Base-by-base conservation (phyloP, 2,329 filamentous ascomycete species). In the Didymella arachidicola region DNA sequence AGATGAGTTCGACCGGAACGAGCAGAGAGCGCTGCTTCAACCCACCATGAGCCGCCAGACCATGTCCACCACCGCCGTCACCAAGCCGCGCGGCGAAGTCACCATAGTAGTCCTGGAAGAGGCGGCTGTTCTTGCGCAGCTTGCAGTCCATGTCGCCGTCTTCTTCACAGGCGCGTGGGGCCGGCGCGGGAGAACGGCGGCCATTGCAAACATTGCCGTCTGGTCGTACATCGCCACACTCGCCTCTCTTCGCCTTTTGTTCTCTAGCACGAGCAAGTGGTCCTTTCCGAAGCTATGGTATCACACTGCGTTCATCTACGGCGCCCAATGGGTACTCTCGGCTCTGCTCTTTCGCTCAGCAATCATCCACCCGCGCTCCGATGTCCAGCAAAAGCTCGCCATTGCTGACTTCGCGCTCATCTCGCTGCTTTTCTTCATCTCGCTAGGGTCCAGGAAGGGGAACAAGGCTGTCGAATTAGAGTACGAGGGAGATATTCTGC, bases 391-490 rank as follows among this genome's bases (percentile, higher is more conserved):
- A 72, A 82, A 83, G 47, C 81, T 97, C 45, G 83, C 87, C 62
- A 87, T 92, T 61, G 78, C 85, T 59, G 88, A 96, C 69, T 98
- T 98, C 71, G 80, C 82, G 1, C 80, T 98, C 59, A 87, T 86
- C 6, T 89, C 89, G 0, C 74, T 96, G 12, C 84, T 99, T 12
- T 88, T 93, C 52, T 76, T 86, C 44, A 88, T 97, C 73, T 87
- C 92, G 42, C 78, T 96, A 56, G 90, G 88, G 50, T 96, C 92
- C 61, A 88, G 95, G 64, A 95, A 93, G 79, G 95, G 95, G 43
- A 98, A 98, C 77, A 95, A 92, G 77, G 87, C 90, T 3, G 91
- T 99, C 12, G 79, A 93, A 44, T 77, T 98, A 70, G 92, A 97
- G 77, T 93, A 93, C 82, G 93, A 97, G 77, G 92, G 91, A 60